Percentiles rank a stretch among this genome's conserved stretches.
These are phyloP conservation scores for Rosa lucieae DNA, from an alignment of 306 rosid species.

Conservation along the genomic window DNA sequence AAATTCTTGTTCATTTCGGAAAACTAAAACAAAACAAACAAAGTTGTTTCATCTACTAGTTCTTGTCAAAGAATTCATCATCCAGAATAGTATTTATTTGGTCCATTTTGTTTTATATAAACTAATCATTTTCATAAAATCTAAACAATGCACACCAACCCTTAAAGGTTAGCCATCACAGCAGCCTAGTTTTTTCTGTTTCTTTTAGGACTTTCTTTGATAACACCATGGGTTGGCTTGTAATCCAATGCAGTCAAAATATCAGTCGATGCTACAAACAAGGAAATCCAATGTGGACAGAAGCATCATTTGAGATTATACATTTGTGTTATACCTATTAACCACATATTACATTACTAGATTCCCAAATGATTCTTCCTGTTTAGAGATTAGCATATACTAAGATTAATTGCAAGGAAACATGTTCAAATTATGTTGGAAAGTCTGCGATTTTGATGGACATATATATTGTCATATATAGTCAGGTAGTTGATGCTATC, in stretches of 20 bases:
- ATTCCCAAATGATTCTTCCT: neutral
- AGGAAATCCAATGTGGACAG: neutral
- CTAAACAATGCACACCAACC: neutral
- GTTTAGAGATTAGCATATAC: neutral
- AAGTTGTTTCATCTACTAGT: neutral
- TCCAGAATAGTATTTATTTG: neutral
- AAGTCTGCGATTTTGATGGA: neutral
- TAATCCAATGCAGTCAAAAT: slow-evolving; percentile 10
- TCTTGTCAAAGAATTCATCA: slow-evolving; percentile 12
- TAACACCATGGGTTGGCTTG: neutral
- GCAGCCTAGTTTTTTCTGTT: neutral
- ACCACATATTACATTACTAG: neutral
- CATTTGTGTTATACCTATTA: neutral
- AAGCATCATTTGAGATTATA: neutral
- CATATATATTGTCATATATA: neutral
- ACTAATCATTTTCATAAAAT: neutral
- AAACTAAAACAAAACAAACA: neutral
- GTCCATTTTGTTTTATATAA: neutral
- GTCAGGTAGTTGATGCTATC: neutral
- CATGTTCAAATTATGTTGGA: neutral
- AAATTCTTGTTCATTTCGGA: neutral
- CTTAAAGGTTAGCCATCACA: neutral
- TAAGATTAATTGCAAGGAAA: neutral
- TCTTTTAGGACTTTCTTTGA: neutral
- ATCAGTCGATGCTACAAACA: neutral